Evolutionary conservation across 1,284 basidiomycete species (phyloP), one percentile per base, ranked within the genome.

Genomic region (Inonotus hispidus): DNA sequence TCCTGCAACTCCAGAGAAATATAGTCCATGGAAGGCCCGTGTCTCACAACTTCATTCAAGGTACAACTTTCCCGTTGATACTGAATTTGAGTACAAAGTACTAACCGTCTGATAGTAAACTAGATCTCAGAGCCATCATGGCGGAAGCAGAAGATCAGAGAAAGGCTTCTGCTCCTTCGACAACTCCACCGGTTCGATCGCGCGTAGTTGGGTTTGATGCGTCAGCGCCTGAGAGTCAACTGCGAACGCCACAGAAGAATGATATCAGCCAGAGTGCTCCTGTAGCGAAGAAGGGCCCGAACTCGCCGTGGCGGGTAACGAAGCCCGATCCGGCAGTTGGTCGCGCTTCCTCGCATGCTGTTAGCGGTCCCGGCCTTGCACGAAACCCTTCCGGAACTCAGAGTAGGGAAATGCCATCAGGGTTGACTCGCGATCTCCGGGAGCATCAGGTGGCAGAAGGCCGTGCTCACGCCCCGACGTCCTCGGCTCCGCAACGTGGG

Each of bases 121-220:
- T 82, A 8, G 92, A 96, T 69, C 85, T 97, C 78, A 87, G 90
- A 66, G 77, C 83, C 21, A 87, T 98, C 64, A 93, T 97, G 84
- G 92, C 90, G 0, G 91, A 93, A 70, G 83, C 85, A 0, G 82
- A 83, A 43, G 43, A 43, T 16, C 58, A 60, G 37, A 56, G 56
- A 19, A 5, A 2, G 23, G 21, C 19, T 2, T 23, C 61, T 56
- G 53, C 19, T 6, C 55, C 52, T 2, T 39, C 50, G 11, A 50
- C 45, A 27, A 47, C 60, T 37, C 35, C 62, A 57, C 49, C 56
- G 16, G n/a, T 37, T 14, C 37, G 53, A 50, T 57, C n/a, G 38
- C 59, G n/a, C 50, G 54, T 43, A 29, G 58, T 38, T 25, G 58
- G 19, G 29, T 57, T 13, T 43, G 58, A 61, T 37, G 56, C 43